Base-by-base conservation (phyloP, 2,329 filamentous ascomycete species). In the Aspergillus alliaceus region DNA sequence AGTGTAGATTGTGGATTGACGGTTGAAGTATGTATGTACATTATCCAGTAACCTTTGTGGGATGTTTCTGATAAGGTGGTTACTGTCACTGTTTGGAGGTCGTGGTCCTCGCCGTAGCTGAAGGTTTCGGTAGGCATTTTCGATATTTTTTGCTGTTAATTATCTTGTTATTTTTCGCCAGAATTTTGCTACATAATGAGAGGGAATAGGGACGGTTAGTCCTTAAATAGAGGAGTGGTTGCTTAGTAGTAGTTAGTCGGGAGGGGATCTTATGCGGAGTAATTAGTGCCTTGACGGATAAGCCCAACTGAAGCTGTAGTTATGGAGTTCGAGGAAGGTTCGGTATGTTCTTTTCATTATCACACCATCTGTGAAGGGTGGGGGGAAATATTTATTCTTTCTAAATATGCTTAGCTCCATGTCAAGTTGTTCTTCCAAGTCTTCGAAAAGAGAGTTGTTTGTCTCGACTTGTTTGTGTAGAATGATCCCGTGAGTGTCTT, bases 31-130 rank as follows among this genome's bases (percentile, higher is more conserved):
- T 27, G 15, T 59, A 54, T 60, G 40, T 75, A 77, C 75, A 77
- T 72, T 59, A 77, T 66, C 75, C 75, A 77, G 62, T 74, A 72
- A 37, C 69, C 68, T 56, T 65, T 57, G 29, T 64, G 47, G 37
- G 47, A 49, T 39, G 62, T 48, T 25, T 65, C 46, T 12, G 63
- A 54, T 32, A 66, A 52, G 2, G 63, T 59, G 25, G 66, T 72
- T 1, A 76, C 67, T 6, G 63, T 66, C 27, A 76, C 62, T 11
- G 64, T 70, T 51, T 77, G 75, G 7, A 77, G 68, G 18, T 56
- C 56, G 59, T 71, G 66, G 22, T 66, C 57, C 37, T 63, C 62
- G 24, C 70, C 72, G 20, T 71, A 71, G 47, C 58, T 57, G 20
- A 69, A 57, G 3, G 62, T 67, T 57, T 67, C 59, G 42, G 58